A percentile compares a stretch with the other conserved stretches of the same genome.
These are phyloP conservation scores for Triticum monococcum DNA, from an alignment of 176 grass and related monocot genomes.

Conservation along the genomic window DNA sequence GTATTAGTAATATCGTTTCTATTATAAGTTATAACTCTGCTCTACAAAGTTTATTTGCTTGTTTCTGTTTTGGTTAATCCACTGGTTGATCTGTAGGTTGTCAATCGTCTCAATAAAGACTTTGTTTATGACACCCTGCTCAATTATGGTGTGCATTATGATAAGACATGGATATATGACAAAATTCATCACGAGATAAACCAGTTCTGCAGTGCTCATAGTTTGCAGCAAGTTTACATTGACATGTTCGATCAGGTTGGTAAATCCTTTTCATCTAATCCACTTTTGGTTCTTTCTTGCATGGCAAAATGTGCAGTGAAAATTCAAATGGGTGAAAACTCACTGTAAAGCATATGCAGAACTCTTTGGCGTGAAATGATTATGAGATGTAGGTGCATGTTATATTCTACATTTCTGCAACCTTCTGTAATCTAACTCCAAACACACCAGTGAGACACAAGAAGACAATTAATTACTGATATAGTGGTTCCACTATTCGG, in stretches of 20 bases:
- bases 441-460: neutral
- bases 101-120: conserved; percentile 89
- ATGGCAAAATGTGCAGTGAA: neutral
- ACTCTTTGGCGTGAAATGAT: neutral
- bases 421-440: neutral
- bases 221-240: conserved; percentile 98
- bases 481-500: neutral
- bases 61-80: conserved; percentile 11
- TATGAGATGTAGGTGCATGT: neutral
- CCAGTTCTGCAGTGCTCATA: conserved; percentile 95
- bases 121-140: conserved; percentile 89
- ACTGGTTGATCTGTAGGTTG: conserved; percentile 53
- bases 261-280: conserved; percentile 13
- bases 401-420: neutral
- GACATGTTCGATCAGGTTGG: conserved; percentile 99
- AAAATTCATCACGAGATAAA: conserved; percentile 99
- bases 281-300: neutral
- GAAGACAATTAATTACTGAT: neutral
- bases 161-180: conserved; percentile 99
- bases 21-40: neutral
- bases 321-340: neutral
- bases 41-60: conserved; percentile 10
- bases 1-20: conserved; percentile 37
- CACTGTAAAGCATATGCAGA: neutral
- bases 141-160: conserved; percentile 94